phyloP scores from a whole-genome alignment of 2,329 filamentous ascomycete species.

The Neocucurbitaria cava region DNA sequence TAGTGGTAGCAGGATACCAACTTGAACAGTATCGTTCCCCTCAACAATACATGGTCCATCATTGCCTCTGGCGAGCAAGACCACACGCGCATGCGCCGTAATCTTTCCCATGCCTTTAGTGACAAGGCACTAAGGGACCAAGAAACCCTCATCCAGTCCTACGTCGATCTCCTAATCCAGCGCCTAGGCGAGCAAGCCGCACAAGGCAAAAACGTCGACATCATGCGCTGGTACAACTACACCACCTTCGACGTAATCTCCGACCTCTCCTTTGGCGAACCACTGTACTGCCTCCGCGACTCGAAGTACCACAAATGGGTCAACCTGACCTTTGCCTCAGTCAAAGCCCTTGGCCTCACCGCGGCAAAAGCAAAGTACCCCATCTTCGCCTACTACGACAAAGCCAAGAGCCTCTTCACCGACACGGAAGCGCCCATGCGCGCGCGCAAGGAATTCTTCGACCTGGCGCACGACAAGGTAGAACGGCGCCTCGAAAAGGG shows the following conservation, averaged over 20 bases:
- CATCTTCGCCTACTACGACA: slow-evolving; percentile 26
- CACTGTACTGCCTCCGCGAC: slow-evolving; percentile 40
- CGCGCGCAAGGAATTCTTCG: slow-evolving; percentile 26
- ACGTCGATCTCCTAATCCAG: slow-evolving; percentile 50
- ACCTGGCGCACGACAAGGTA: slow-evolving; percentile 22
- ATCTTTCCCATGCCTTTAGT: slow-evolving; percentile 52
- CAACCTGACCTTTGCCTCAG: slow-evolving; percentile 16
- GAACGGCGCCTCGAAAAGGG: slow-evolving; percentile 24
- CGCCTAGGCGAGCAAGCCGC: slow-evolving; percentile 34
- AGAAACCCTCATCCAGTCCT: slow-evolving; percentile 47
- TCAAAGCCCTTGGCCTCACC: slow-evolving; percentile 17
- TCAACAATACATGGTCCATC: slow-evolving; percentile 39
- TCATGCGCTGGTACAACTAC: slow-evolving; percentile 40
- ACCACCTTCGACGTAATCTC: slow-evolving; percentile 40
- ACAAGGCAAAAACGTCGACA: slow-evolving; percentile 22
- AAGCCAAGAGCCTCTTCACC: slow-evolving; percentile 14
- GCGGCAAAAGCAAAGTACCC: slow-evolving; percentile 24
- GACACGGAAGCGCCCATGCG: slow-evolving; percentile 6
- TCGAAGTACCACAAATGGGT: slow-evolving; percentile 40
- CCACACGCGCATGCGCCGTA: slow-evolving; percentile 47
- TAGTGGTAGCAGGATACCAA: not conserved
- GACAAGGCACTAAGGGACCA: slow-evolving; percentile 53
- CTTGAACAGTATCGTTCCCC: slow-evolving; percentile 19
- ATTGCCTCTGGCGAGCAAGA: slow-evolving; percentile 33
- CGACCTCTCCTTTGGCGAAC: slow-evolving; percentile 41